A percentile compares a stretch with the other conserved stretches of the same genome.
These are phyloP conservation scores for Bruguiera sexangula DNA, from an alignment of 345 rosid genomes.

Conservation along the genomic window DNA sequence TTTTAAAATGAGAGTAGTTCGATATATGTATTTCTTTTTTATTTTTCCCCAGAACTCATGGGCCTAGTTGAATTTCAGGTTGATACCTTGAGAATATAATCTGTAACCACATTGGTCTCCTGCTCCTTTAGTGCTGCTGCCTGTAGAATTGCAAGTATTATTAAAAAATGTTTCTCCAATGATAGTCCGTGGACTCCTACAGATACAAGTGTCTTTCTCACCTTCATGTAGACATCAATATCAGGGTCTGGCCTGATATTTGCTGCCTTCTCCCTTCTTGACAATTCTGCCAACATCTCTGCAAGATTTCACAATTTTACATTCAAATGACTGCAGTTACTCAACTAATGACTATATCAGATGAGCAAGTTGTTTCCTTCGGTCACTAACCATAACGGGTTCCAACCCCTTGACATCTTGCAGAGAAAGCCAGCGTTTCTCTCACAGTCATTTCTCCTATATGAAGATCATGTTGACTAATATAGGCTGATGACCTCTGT, in stretches of 20 bases:
- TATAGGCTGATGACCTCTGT: conserved; percentile 57
- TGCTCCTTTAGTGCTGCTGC: conserved; percentile 69
- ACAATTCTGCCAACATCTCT: conserved; percentile 67
- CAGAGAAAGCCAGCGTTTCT: conserved; percentile 61
- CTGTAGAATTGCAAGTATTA: conserved; percentile 30
- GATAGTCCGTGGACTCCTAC: too few species aligned
- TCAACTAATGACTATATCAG: not conserved
- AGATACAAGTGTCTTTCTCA: conserved; percentile 1
- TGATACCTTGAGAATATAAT: conserved; percentile 69
- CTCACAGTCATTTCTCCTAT: conserved; percentile 66
- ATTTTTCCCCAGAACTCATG: not conserved
- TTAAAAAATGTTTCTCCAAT: not conserved
- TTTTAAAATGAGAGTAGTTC: not conserved
- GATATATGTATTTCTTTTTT: not conserved
- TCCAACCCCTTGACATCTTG: conserved; percentile 67
- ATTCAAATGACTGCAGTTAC: not conserved
- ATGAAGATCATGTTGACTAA: conserved; percentile 59
- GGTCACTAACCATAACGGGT: conserved; percentile 42
- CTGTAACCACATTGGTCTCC: conserved; percentile 60
- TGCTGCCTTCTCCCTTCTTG: conserved; percentile 76
- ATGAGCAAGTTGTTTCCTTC: not conserved
- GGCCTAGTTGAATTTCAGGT: conserved; percentile 1
- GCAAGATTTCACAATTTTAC: conserved; percentile 9
- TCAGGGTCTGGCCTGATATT: conserved; percentile 89
- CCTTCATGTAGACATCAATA: conserved; percentile 85